Conservation (phyloP, 306 rosid species). For the Begonia peltatifolia region DNA sequence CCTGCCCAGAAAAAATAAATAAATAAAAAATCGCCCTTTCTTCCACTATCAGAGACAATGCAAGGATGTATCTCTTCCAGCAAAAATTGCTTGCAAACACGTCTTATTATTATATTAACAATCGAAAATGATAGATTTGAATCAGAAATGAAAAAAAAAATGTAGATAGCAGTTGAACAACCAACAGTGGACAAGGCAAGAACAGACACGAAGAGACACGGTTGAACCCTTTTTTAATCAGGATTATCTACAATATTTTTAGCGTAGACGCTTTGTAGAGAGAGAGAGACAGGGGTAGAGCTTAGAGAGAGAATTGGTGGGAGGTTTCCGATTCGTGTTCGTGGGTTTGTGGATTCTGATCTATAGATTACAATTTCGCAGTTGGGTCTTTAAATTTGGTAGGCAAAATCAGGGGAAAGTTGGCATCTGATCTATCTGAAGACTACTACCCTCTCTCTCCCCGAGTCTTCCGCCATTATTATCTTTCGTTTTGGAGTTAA, state of each 20-base stretch:
- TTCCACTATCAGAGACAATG: conserved; percentile 5
- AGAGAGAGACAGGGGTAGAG: neutral
- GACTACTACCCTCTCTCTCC: too few relatives aligned
- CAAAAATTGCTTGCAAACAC: neutral
- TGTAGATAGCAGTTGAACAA: conserved; percentile 28
- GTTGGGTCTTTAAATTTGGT: too few relatives aligned
- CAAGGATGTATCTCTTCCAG: conserved; percentile 10
- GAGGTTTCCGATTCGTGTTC: neutral
- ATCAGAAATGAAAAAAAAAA: conserved; percentile 1
- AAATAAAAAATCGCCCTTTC: conserved; percentile 18
- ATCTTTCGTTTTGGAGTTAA: too few relatives aligned
- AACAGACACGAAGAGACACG: conserved; percentile 33
- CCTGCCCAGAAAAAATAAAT: neutral
- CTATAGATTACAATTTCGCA: too few relatives aligned
- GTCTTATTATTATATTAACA: neutral
- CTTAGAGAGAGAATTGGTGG: neutral
- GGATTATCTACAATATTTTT: neutral
- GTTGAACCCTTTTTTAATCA: neutral
- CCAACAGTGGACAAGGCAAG: conserved; percentile 18
- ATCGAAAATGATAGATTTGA: neutral
- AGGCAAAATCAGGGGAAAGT: neutral
- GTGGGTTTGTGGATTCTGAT: too few relatives aligned
- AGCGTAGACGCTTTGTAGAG: neutral
- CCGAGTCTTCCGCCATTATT: neutral
- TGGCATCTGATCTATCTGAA: conserved; percentile 1